Evolutionary conservation across 2,329 filamentous ascomycete genomes (phyloP), one percentile per base, ranked within the genome.

Genomic region (Berkeleyomyces rouxiae): DNA sequence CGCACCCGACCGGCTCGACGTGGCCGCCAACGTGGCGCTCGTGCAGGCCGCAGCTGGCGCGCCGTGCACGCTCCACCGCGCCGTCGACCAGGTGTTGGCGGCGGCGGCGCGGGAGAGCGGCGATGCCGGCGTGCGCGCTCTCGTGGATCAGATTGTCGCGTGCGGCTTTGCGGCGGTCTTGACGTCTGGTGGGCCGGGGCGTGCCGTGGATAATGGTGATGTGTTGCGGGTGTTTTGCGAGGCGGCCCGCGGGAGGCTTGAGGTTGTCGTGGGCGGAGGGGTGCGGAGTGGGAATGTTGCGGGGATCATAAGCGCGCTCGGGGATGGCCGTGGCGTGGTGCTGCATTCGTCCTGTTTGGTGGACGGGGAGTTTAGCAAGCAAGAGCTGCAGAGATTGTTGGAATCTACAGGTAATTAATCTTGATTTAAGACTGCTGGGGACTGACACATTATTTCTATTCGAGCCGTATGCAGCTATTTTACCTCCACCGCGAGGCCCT

Each of bases 241-340:
- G 1, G 67, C 64, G 23, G 60, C 62, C 31, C 69, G 70, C 0
- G 66, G 70, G 0, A 64, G 67, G 16, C 67, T 81, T 1, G 75
- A 82, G 68, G 69, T 82, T 55, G 74, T 82, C 11, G 72, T 80
- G 3, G 79, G 79, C 0, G 80, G 80, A 0, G 79, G 80, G 1
- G 72, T 81, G 16, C 72, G 78, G 51, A 73, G 70, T 51, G 63
- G 63, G n/a, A 79, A 78, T 63, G 68, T 77, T 6, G 42, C 23
- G 5, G 49, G 59, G 55, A 61, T 63, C 7, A 55, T 58, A 13
- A 9, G 36, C 13, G 61, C 49, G 2, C 31, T 64, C 7, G 61
- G 61, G 1, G 37, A 47, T 10, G 62, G 16, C n/a, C 23, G 43
- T 7, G 49, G 61, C 2, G 64, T 66, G n/a, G 63, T 60, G 53